phyloP scores from a whole-genome alignment of 2,329 filamentous ascomycete genomes.

The Alternaria hordeiaustralica region DNA sequence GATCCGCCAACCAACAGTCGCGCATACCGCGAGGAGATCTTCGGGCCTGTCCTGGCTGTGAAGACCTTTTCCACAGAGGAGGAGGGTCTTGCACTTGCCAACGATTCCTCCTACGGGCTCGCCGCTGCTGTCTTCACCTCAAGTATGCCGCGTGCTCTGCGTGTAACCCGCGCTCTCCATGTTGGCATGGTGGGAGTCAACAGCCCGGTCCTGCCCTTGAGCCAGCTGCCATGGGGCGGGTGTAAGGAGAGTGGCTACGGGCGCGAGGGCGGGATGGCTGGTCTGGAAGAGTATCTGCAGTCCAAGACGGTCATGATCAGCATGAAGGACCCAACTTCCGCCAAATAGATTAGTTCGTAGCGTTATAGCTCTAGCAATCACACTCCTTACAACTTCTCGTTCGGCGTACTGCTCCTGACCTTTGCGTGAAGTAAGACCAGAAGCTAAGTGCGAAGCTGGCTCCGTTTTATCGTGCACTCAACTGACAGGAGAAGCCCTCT shows the following conservation, averaged over 20 bases:
- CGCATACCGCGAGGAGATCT: slow-evolving; percentile 33
- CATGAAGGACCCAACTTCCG: neutral
- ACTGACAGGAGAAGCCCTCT: neutral
- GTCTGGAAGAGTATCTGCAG: slow-evolving; percentile 1
- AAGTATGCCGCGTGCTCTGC: slow-evolving; percentile 19
- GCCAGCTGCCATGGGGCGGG: slow-evolving; percentile 2
- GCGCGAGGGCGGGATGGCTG: neutral
- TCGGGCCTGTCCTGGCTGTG: slow-evolving; percentile 40
- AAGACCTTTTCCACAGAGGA: slow-evolving; percentile 43
- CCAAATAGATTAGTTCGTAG: neutral
- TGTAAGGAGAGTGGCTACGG: slow-evolving; percentile 3
- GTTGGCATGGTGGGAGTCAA: slow-evolving; percentile 30
- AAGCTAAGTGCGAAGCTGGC: neutral
- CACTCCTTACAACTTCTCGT: neutral
- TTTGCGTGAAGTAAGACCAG: neutral
- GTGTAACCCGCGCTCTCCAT: slow-evolving; percentile 25
- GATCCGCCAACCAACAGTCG: neutral
- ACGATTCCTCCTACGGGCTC: slow-evolving; percentile 41
- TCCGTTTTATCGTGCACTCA: neutral
- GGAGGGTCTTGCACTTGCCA: slow-evolving; percentile 40
- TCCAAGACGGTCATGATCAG: slow-evolving; percentile 2
- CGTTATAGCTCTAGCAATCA: neutral
- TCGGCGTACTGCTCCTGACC: neutral
- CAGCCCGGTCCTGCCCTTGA: neutral
- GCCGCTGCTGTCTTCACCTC: slow-evolving; percentile 17